Evolutionary conservation across 257 asterid genomes (phyloP).

Genomic region (Ilex aquifolium): DNA sequence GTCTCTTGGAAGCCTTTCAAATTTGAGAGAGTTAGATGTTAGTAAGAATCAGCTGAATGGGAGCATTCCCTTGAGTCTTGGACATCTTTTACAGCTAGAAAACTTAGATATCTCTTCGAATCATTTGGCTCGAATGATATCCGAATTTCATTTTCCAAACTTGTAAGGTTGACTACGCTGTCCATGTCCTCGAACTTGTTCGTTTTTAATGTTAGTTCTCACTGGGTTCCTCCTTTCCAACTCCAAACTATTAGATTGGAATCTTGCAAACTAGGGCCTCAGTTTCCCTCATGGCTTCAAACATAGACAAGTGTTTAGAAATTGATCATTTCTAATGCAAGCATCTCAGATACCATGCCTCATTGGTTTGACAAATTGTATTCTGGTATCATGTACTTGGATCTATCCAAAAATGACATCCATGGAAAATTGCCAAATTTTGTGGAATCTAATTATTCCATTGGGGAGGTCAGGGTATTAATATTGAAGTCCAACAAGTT

Average conservation of each 20-base stretch:
- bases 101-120: slow-evolving; percentile 9
- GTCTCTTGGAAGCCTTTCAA: slow-evolving; percentile 6
- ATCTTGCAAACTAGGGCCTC: slow-evolving; percentile 14
- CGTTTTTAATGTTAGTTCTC: slow-evolving; percentile 13
- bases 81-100: slow-evolving; percentile 9
- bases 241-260: slow-evolving; percentile 11
- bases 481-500: slow-evolving; percentile 13
- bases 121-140: slow-evolving; percentile 9
- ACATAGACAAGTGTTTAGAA: slow-evolving; percentile 3
- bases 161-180: background rate
- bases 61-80: slow-evolving; percentile 11
- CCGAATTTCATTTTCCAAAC: slow-evolving; percentile 14
- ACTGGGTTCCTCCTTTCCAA: slow-evolving; percentile 23
- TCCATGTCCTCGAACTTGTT: slow-evolving; percentile 7
- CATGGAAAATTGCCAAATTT: slow-evolving; percentile 16
- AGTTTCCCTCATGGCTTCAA: slow-evolving; percentile 18
- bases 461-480: background rate
- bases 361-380: slow-evolving; percentile 14
- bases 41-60: slow-evolving; percentile 12
- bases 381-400: slow-evolving; percentile 6
- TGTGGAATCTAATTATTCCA: background rate
- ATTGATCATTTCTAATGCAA: slow-evolving; percentile 12
- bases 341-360: slow-evolving; percentile 18
- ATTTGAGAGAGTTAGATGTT: slow-evolving; percentile 18
- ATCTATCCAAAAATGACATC: slow-evolving; percentile 16